Evolutionary conservation across 2,329 filamentous ascomycete genomes (phyloP), one percentile per base, ranked within the genome.

Genomic region (Sporothrix variecibatus): DNA sequence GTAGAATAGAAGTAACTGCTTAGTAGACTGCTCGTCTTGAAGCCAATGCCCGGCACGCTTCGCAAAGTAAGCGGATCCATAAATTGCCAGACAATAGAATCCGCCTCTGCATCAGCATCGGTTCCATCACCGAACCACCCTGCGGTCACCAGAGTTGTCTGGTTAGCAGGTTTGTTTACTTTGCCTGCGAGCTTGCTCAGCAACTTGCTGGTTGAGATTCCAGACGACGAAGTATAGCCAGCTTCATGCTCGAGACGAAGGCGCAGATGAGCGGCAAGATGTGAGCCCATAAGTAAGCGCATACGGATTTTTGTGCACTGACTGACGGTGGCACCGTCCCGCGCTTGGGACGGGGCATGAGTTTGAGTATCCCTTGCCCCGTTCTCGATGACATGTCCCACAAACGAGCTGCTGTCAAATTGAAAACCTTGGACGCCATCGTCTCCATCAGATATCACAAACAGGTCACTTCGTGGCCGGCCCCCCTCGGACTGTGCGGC

Each of bases 191-290:
- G 87, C 82, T 98, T 98, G 74, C 93, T 90, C 12, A 97, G 85
- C 5, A 95, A 82, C 82, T 98, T 98, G 79, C 92, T 95, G 0
- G 94, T 97, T 2, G 94, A 92, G 28, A 98, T 90, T 3, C 95
- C 95, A 58, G 93, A 94, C 0, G 95, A 95, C 38, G 92, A 92
- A 0, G 94, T 97, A 82, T 95, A 97, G 1, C 94, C 94, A 64
- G 94, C 86, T 64, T 90, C 85, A 20, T 26, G 56, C 79, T 97
- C 93, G 12, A 98, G 85, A 79, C 89, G 88, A 73, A 87, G 84
- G 15, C 95, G 91, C 34, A 98, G 82, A 80, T 95, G 86, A 40
- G 89, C 85, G 5, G 94, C 94, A 43, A 98, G 84, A 82, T 98
- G 94, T 12, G 94, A 96, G 4, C 90, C 95, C 9, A 98, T 84